Conservation (phyloP, 2,329 filamentous ascomycete genomes). For the Hypoxylon sp. region DNA sequence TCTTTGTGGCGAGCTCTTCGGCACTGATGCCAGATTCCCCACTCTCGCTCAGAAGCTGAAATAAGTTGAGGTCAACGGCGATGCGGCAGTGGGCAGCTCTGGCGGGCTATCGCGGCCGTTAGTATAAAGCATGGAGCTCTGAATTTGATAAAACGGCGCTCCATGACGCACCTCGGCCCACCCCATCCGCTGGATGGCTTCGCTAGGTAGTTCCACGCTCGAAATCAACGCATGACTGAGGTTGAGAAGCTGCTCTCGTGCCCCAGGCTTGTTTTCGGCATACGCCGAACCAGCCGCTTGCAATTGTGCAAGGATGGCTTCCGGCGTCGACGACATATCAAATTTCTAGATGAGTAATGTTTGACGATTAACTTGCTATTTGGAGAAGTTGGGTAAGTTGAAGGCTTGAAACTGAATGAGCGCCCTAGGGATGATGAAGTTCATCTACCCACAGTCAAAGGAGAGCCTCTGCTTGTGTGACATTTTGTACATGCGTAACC, state of each 20-base stretch:
- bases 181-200: constrained; percentile 56
- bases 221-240: constrained; percentile 55
- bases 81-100: constrained; percentile 56
- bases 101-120: constrained; percentile 51
- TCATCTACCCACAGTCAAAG: too few relatives aligned
- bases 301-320: constrained; percentile 38
- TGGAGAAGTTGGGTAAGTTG: neutral
- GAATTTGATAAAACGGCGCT: too few relatives aligned
- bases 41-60: constrained; percentile 53
- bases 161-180: constrained; percentile 57
- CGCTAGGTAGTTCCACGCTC: constrained; percentile 57
- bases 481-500: too few relatives aligned
- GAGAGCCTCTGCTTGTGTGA: too few relatives aligned
- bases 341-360: neutral
- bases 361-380: neutral
- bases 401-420: neutral
- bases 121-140: neutral
- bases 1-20: constrained; percentile 51
- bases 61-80: constrained; percentile 56
- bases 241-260: constrained; percentile 57
- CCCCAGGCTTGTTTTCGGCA: constrained; percentile 53
- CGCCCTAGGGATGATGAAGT: too few relatives aligned
- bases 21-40: constrained; percentile 48
- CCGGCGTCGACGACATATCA: constrained; percentile 26
- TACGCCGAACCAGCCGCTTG: constrained; percentile 52